Evolutionary conservation across 1,139 yeast genomes (phyloP).

Genomic region (Debaryomyces psychrophilus): DNA sequence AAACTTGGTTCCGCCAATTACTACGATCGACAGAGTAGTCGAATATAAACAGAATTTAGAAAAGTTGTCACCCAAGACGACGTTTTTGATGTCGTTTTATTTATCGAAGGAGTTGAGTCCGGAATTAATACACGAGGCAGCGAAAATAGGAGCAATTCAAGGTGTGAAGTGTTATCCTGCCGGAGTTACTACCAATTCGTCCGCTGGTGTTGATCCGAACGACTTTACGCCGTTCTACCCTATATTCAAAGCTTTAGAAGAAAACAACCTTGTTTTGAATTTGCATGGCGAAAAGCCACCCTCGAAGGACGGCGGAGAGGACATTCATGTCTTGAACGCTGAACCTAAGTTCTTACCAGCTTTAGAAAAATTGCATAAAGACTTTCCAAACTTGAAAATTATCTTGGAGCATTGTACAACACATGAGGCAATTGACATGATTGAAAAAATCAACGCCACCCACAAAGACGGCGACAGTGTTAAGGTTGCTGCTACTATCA

Average conservation of each 20-base stretch:
- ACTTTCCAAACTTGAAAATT: conserved; percentile 85
- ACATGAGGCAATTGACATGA: conserved; percentile 78
- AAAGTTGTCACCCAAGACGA: conserved; percentile 76
- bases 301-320: conserved; percentile 46
- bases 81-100: conserved; percentile 89
- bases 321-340: conserved; percentile 87
- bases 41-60: conserved; percentile 69
- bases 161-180: conserved; percentile 97
- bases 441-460: conserved; percentile 62
- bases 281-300: conserved; percentile 96
- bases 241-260: conserved; percentile 83
- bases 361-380: conserved; percentile 69
- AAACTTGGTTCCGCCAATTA: conserved; percentile 88
- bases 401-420: conserved; percentile 96
- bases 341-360: conserved; percentile 95
- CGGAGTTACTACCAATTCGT: conserved; percentile 95
- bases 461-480: conserved; percentile 44
- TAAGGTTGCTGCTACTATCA: conserved; percentile 86
- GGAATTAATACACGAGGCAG: conserved; percentile 78
- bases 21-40: conserved; percentile 73
- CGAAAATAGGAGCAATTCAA: conserved; percentile 67
- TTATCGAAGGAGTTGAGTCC: conserved; percentile 80
- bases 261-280: conserved; percentile 74
- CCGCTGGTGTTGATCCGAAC: conserved; percentile 91
- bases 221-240: conserved; percentile 89